Evolutionary conservation across 2,329 filamentous ascomycete species (phyloP).

Genomic region (Hypoxylon sp.): DNA sequence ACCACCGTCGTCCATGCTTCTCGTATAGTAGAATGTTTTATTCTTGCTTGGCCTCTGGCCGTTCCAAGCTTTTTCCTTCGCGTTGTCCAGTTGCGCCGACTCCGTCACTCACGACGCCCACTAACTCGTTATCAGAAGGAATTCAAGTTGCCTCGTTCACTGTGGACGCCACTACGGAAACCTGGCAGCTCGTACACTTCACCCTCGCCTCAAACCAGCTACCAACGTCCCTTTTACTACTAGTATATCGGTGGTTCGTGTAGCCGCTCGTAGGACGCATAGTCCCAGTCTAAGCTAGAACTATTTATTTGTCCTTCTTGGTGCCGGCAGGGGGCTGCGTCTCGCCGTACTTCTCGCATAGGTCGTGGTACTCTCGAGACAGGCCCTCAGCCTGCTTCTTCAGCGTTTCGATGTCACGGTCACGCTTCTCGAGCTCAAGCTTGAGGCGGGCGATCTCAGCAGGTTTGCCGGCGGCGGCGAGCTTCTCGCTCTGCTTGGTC

Average conservation of each 20-base stretch:
- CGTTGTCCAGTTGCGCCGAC: conserved; percentile 14
- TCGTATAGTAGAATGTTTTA: conserved; percentile 16
- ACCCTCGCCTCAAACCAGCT: neutral
- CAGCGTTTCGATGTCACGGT: conserved; percentile 84
- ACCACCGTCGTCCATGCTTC: conserved; percentile 8
- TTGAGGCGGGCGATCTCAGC: conserved; percentile 79
- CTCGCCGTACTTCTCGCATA: conserved; percentile 83
- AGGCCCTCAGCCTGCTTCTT: conserved; percentile 94
- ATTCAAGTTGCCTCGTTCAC: neutral
- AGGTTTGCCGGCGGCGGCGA: conserved; percentile 77
- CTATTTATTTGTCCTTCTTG: conserved; percentile 68
- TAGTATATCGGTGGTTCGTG: neutral
- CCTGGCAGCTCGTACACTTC: neutral
- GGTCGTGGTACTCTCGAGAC: conserved; percentile 84
- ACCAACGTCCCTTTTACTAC: neutral
- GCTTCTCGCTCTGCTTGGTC: conserved; percentile 77
- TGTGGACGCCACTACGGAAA: neutral
- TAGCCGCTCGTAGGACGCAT: neutral
- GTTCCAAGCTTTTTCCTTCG: conserved; percentile 8
- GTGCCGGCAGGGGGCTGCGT: conserved; percentile 63
- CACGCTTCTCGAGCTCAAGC: conserved; percentile 81
- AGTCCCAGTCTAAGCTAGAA: neutral
- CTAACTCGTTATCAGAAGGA: neutral
- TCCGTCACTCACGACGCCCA: conserved; percentile 1
- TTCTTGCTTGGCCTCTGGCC: neutral